Percentiles rank a stretch among this genome's conserved stretches.
Evolutionary conservation across 2,329 filamentous ascomycete genomes (phyloP).

Genomic region (Phialophora verrucosa): DNA sequence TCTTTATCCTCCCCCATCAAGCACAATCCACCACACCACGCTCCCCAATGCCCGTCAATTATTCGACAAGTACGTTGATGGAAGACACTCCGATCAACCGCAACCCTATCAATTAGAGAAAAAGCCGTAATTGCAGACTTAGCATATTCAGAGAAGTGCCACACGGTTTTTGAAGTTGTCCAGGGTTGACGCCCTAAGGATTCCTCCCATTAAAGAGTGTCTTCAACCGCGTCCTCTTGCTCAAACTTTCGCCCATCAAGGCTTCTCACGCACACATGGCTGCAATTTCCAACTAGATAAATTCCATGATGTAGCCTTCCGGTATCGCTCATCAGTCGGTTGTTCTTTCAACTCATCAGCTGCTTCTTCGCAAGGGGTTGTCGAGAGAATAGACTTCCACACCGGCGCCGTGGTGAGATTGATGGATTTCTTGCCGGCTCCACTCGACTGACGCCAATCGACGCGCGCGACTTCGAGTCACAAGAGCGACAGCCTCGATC

Average conservation of each 20-base stretch:
- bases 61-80: neutral
- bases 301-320: neutral
- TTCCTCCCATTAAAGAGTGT: neutral
- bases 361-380: too few species aligned
- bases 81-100: neutral
- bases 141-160: neutral
- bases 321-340: neutral
- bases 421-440: too few species aligned
- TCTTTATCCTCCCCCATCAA: neutral
- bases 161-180: neutral
- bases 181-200: neutral
- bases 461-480: too few species aligned
- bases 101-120: neutral
- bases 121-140: neutral
- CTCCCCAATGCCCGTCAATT: neutral
- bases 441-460: too few species aligned
- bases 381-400: too few species aligned
- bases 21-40: neutral
- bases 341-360: too few species aligned
- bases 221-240: neutral
- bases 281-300: neutral
- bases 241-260: neutral
- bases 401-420: too few species aligned
- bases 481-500: too few species aligned
- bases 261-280: neutral